Evolutionary conservation across 2,329 filamentous ascomycete species (phyloP), one percentile per base, ranked within the genome.

Genomic region (Pseudogymnoascus sp.): DNA sequence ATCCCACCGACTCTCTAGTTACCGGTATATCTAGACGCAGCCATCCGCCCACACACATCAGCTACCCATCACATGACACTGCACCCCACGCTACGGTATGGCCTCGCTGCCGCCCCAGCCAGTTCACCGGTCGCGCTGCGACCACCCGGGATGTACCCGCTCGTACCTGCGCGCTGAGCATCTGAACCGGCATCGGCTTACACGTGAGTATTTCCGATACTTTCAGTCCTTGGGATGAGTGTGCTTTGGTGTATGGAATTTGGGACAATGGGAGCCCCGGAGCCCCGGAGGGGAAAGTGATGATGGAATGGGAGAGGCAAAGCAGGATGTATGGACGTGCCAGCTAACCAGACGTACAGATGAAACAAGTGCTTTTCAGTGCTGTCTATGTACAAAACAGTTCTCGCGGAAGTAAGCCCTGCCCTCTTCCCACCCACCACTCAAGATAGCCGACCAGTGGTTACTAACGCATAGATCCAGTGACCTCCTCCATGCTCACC

Each of bases 91-190:
- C 28, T 33, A 12, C 47, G 25, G 25, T 28, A 53, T 53, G 47
- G 47, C 47, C n/a, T 53, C 47, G 47, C 25, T 53, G 47, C 28
- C 47, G n/a, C 47, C 47, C 14, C 47, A 53, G 28, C 39, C 58
- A 7, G 58, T 60, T 14, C 58, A 50, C 35, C 58, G 58, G 35
- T 41, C 25, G 25, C 58, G 58, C 18, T 67, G 66, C 62, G 59
- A 62, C 28, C 62, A 64, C 38, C 63, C 62, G 4, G 66, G 66
- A 18, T 67, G 66, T 63, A 61, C 59, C 47, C 63, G 65, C 15
- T 66, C 66, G 22, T 67, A 67, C 58, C 60, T 67, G 20, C 50
- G 66, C 6, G 63, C 62, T 35, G 66, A 67, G 41, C 66, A 67
- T 50, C 62, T 67, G 20, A 67, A 66, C 30, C 65, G 66, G n/a